Evolutionary conservation across 1,139 yeast species (phyloP).

Genomic region (Saccharomyces hybrid): DNA sequence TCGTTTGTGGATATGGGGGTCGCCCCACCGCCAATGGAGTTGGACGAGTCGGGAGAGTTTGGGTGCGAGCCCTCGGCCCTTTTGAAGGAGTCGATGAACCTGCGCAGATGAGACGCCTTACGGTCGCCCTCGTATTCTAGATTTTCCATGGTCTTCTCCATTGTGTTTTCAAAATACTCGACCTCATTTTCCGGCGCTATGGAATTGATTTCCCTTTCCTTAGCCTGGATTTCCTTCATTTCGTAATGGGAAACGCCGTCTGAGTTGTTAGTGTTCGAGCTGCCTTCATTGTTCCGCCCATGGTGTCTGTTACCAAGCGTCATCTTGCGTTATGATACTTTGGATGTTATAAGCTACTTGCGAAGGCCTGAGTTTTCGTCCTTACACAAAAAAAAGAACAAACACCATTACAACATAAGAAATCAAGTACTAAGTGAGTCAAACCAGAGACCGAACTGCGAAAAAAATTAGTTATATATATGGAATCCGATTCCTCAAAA

Average conservation of each 20-base stretch:
- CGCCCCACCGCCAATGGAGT: background rate
- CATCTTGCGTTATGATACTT: background rate
- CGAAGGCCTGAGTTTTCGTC: background rate
- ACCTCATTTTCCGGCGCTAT: conserved; percentile 15
- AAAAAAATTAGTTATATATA: background rate
- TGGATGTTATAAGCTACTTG: background rate
- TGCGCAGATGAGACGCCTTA: conserved; percentile 8
- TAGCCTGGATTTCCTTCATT: conserved; percentile 11
- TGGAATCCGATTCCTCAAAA: background rate
- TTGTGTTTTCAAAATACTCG: conserved; percentile 17
- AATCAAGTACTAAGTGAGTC: background rate
- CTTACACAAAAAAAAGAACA: background rate
- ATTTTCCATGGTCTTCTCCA: conserved; percentile 6
- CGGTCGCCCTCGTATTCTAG: background rate
- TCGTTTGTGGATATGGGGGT: background rate
- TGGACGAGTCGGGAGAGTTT: conserved; percentile 4
- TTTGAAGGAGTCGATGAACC: conserved; percentile 26
- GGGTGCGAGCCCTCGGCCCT: conserved; percentile 15
- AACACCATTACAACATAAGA: background rate
- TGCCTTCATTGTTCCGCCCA: background rate
- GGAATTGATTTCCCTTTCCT: conserved; percentile 7
- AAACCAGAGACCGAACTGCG: background rate
- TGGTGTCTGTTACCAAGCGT: background rate
- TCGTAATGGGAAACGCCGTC: conserved; percentile 8
- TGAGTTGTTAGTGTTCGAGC: background rate